Percentiles rank a stretch among this genome's conserved stretches.
These are phyloP conservation scores for Entelexis paramagnoliae DNA, from an alignment of 1,139 yeast genomes.

Conservation along the genomic window DNA sequence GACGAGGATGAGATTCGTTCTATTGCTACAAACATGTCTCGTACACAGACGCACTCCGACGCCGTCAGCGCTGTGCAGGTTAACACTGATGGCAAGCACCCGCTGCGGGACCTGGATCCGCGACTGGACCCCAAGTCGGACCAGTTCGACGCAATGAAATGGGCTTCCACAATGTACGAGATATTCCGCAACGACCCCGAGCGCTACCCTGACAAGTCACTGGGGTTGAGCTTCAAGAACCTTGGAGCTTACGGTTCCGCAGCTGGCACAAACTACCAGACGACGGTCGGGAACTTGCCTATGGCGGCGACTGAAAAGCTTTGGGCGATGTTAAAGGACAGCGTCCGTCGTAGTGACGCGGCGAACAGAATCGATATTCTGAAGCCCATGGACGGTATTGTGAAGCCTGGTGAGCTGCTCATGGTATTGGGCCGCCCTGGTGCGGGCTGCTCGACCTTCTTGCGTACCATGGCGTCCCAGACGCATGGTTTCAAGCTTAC, in stretches of 20 bases:
- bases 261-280: constrained; percentile 63
- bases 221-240: constrained; percentile 61
- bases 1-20: constrained; percentile 12
- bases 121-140: constrained; percentile 46
- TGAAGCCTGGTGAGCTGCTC: constrained; percentile 61
- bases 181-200: constrained; percentile 50
- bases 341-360: neutral
- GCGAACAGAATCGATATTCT: constrained; percentile 42
- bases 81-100: neutral
- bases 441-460: constrained; percentile 71
- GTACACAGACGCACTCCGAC: neutral
- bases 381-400: constrained; percentile 56
- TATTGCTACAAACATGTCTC: constrained; percentile 15
- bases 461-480: constrained; percentile 59
- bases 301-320: constrained; percentile 27
- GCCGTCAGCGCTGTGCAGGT: neutral
- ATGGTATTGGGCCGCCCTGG: constrained; percentile 79
- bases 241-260: constrained; percentile 62
- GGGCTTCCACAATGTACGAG: constrained; percentile 63
- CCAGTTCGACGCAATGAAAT: constrained; percentile 50
- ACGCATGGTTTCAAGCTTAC: constrained; percentile 62
- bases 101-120: constrained; percentile 28
- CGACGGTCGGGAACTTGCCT: constrained; percentile 50
- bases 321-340: constrained; percentile 16
- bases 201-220: constrained; percentile 49